phyloP scores from a whole-genome alignment of 345 rosid species.

The Euphorbia tirucalli region DNA sequence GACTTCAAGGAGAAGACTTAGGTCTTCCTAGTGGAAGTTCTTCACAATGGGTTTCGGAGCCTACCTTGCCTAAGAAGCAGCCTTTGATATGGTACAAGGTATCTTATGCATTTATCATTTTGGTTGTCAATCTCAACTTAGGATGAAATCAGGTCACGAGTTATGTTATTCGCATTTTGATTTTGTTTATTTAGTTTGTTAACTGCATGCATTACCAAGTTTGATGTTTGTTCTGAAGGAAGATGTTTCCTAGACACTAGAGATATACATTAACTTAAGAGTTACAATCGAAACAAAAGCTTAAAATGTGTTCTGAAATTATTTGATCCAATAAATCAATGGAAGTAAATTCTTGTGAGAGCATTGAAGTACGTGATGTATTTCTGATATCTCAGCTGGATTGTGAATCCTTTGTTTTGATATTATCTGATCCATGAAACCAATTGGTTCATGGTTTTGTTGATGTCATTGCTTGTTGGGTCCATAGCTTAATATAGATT shows the following conservation, averaged over 20 bases:
- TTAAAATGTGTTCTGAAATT: too few relatives aligned
- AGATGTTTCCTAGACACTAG: too few relatives aligned
- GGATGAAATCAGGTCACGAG: too few relatives aligned
- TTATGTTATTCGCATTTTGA: too few relatives aligned
- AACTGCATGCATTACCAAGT: background rate
- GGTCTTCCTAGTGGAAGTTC: conserved; percentile 64
- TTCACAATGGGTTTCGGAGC: conserved; percentile 62
- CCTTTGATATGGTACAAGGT: conserved; percentile 98
- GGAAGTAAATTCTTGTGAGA: too few relatives aligned
- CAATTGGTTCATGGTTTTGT: background rate
- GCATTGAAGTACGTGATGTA: too few relatives aligned
- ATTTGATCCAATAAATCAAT: too few relatives aligned
- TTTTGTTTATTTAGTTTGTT: too few relatives aligned
- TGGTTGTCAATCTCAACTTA: background rate
- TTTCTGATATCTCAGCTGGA: background rate
- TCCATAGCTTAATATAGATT: background rate
- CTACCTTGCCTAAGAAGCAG: conserved; percentile 68
- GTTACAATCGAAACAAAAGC: too few relatives aligned
- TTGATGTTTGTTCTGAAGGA: background rate
- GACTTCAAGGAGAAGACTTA: conserved; percentile 85
- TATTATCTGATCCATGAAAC: background rate
- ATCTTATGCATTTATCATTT: conserved; percentile 7
- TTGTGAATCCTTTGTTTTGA: too few relatives aligned
- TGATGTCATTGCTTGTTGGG: background rate
- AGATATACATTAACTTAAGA: too few relatives aligned